Base-by-base conservation (phyloP, 805 yeast genomes). In the Nematodospora valgi region DNA sequence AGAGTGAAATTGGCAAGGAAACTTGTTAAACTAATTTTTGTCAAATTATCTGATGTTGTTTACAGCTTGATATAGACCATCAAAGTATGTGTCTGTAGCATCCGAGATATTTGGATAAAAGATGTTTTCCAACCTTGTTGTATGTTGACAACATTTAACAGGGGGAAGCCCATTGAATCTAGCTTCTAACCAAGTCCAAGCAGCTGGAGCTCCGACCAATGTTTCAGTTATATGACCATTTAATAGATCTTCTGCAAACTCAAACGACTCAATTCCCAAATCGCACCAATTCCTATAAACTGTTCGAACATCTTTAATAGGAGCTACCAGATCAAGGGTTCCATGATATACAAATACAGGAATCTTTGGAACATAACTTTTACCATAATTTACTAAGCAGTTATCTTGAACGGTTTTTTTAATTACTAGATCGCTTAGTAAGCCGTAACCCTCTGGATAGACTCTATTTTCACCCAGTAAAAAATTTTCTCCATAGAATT, bases 61-160 rank as follows among this genome's bases (percentile, higher is more conserved):
- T n/a, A n/a, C n/a, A n/a, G n/a, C n/a, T n/a, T n/a, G n/a, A 11
- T 7, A 11, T 6, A 34, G 11, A n/a, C 37, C 37, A 7, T 16
- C 18, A 34, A 19, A 34, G 9, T 34, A 34, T 12, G 15, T 15
- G 4, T 13, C 4, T 6, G 37, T 34, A 2, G 37, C 11, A 15
- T 17, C 10, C 25, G 37, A 27, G 7, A 32, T 14, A 25, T 22
- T 22, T 4, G 56, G 46, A 62, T 52, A 49, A 60, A 78, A 39
- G 68, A 84, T 29, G 61, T 60, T 53, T 48, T 61, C 11, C 56
- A 56, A 41, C 68, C 80, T 40, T 63, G 58, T 82, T 73, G 77
- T 47, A 62, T 61, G 71, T 71, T 68, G 45, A 62, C 76, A 29
- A 65, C 77, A 51, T 62, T 68, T 15, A 64, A 60, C 43, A 63